Conservation (phyloP, 169 alveolate genomes). For the Pseudocohnilembus persalinus region DNA sequence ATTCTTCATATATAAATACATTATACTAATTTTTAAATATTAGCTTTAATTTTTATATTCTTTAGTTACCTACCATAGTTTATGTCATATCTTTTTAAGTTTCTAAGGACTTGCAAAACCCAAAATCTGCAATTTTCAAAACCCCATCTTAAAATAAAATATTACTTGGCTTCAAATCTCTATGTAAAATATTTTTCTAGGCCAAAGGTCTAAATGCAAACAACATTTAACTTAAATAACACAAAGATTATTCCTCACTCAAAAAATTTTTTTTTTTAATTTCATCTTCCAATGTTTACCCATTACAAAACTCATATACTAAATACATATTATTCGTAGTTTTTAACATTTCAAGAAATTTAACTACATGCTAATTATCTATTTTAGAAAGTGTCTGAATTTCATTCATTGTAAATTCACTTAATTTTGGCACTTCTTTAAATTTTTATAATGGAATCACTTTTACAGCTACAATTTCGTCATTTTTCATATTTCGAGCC, state of each 20-base stretch:
- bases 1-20: too few species aligned
- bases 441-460: conserved; percentile 44
- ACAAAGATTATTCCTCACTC: conserved; percentile 32
- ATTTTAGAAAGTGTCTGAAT: conserved; percentile 36
- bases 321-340: conserved; percentile 35
- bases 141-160: conserved; percentile 31
- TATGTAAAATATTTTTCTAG: conserved; percentile 29
- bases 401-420: conserved; percentile 46
- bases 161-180: conserved; percentile 48
- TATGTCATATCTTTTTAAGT: conserved; percentile 27
- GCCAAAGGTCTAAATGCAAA: conserved; percentile 37
- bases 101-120: conserved; percentile 40
- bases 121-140: conserved; percentile 49
- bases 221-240: conserved; percentile 26
- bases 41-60: too few species aligned
- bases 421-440: conserved; percentile 39
- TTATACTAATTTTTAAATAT: too few species aligned
- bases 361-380: conserved; percentile 30
- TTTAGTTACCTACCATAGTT: conserved; percentile 39
- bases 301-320: conserved; percentile 48
- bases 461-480: conserved; percentile 35
- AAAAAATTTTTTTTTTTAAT: conserved; percentile 32
- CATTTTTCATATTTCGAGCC: conserved; percentile 35
- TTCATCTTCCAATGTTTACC: conserved; percentile 37
- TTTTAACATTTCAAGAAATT: conserved; percentile 47